Base-by-base conservation (phyloP, 192 early-diverging fungal genomes). In the Entomortierella parvispora region DNA sequence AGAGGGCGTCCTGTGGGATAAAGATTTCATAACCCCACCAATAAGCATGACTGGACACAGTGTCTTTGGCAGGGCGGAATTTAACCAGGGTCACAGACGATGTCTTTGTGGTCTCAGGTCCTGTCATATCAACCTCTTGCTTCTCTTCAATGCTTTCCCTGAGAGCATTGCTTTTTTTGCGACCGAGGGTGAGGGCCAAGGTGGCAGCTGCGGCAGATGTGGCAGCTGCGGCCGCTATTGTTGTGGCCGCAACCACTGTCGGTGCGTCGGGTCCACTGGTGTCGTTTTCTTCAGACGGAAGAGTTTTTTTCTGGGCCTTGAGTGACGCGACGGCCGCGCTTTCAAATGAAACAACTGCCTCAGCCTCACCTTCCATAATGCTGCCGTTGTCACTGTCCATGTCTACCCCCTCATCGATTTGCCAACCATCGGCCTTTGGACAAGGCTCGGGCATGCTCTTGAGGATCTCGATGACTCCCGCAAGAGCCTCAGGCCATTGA, bases 1-100 rank as follows among this genome's bases (percentile, higher is more conserved):
- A 68, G 29, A 82, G 68, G 32, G 76, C 76, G 15, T 58, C 62
- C 54, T 79, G 65, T 28, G 81, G 81, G 1, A 82, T 74, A 34
- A 79, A 82, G 37, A 82, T 70, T 46, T 82, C 81, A 44, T 82
- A 82, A 12, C 81, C 81, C 81, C 81, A 82, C 81, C 81, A 82
- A 42, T 70, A 79, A 1, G 74, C 74, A 25, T 57, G 54, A 58
- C 74, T 77, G 29, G 74, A 77, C 1, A 77, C 74, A 15, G 61
- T 64, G 22, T 68, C 61, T 23, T 46, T 64, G n/a, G 74, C 60
- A 14, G 74, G 74, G 53, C 43, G 43, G 32, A 77, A 77, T 2
- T 54, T 50, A 5, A 77, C 61, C 0, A 59, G n/a, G 2, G 66
- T 77, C 47, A 50, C 58, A 10, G 63, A 65, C 17, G 43, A 56